Evolutionary conservation across 2,329 filamentous ascomycete genomes (phyloP), one percentile per base, ranked within the genome.

Genomic region (Exutisphaerella laricina): DNA sequence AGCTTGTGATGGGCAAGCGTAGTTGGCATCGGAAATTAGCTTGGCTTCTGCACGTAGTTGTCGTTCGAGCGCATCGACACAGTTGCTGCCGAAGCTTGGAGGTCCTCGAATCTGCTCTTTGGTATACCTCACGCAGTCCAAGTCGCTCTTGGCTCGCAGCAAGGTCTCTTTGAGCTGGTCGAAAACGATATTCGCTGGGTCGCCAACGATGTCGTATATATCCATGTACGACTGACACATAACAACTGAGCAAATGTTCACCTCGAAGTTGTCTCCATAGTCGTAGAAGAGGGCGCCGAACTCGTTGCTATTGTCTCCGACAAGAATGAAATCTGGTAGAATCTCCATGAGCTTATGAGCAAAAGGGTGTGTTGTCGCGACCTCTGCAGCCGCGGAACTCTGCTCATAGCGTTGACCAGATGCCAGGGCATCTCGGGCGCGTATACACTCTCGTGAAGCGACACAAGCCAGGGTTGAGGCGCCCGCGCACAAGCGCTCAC

Each of bases 131-230:
- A 34, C 9, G 5, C 7, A 10, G 4, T 37, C 18, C 4, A 37
- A 12, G 9, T 7, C 13, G 22, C 10, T 17, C 36, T 28, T 26
- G 21, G 22, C 16, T 4, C 8, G 8, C 3, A 12, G n/a, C 10
- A 26, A 3, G 5, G 7, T 30, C 16, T 16, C 21, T 39, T 39
- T 23, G 12, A 39, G 21, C 18, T 16, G 22, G n/a, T 16, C 13
- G 7, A 30, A 5, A n/a, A 4, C 10, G n/a, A 16, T n/a, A 16
- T 17, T 16, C n/a, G 22, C 13, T 6, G 36, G 20, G 18, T 39
- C 36, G 3, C 36, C 36, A 23, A 39, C 13, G 9, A 39, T 39
- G 20, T 39, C 36, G 7, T 30, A 39, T 7, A 39, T 39, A 10
- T 39, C 36, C 8, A 17, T 39, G 25, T 39, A 39, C 8, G 18